Evolutionary conservation across 2,329 filamentous ascomycete species (phyloP), one percentile per base, ranked within the genome.

Genomic region (Hymenoscyphus fraxineus): DNA sequence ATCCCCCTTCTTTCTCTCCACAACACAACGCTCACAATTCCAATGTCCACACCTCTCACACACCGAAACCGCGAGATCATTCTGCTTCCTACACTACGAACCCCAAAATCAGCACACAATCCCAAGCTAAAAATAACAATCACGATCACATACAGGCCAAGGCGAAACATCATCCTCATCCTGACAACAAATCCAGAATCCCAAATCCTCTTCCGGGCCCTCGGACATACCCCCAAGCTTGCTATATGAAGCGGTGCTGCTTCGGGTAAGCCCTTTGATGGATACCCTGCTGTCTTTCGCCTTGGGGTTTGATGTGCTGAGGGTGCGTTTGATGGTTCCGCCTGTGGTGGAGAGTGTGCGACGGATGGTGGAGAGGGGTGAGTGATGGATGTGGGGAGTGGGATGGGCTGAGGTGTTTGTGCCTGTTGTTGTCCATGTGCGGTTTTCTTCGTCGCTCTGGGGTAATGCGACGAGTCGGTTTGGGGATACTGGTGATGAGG

Each of bases 1-100:
- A 13, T 58, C 22, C 16, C 15, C 16, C 7, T 41, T 41, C 32
- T 51, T 38, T 7, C 40, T 16, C 31, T 56, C 31, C 4, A 27
- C 3, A 54, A 60, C 31, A 31, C 62, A 63, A 1, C 7, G 9
- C 6, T 56, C 62, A 44, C 62, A 63, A 44, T 41, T 38, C 57
- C 44, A 56, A 31, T 63, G 61, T n/a, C 61, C 57, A 19, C 61
- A 63, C 6, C 61, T 27, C 31, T 40, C 57, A 35, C 62, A 63
- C 2, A 38, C 40, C 2, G 16, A n/a, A 16, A 27, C 15, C 0
- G n/a, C n/a, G 7, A 51, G n/a, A 12, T 41, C 56, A 22, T 63
- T 63, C 35, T 32, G 56, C 44, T 63, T 60, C 32, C 44, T n/a
- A 16, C 62, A 63, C 62, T 63, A 35, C 9, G 3, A 32, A 51